Evolutionary conservation across 352 stramenopile species (phyloP).

Genomic region (Blastocystis sp.): DNA sequence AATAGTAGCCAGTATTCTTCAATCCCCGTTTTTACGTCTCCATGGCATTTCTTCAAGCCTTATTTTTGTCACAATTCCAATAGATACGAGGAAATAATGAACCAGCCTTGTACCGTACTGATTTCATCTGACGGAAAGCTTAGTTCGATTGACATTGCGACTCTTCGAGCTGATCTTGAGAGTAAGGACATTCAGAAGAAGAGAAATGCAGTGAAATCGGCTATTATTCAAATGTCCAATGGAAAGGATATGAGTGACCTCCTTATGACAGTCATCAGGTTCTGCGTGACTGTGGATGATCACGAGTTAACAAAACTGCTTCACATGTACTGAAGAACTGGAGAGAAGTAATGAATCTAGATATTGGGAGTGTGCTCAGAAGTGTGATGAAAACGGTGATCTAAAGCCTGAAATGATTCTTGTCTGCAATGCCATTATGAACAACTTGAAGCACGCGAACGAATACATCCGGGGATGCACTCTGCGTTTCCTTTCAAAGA

Average conservation of each 20-base stretch:
- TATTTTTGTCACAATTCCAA: slow-evolving; percentile 19
- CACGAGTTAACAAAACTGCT: slow-evolving; percentile 98
- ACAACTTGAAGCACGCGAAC: slow-evolving; percentile 98
- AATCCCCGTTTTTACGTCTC: slow-evolving; percentile 21
- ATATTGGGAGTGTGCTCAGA: slow-evolving; percentile 66
- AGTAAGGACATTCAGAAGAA: slow-evolving; percentile 71
- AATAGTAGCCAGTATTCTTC: background rate
- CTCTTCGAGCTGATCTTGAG: slow-evolving; percentile 63
- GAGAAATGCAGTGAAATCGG: slow-evolving; percentile 90
- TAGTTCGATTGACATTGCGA: slow-evolving; percentile 58
- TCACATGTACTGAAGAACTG: slow-evolving; percentile 87
- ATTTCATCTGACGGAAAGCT: slow-evolving; percentile 63
- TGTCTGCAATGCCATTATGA: slow-evolving; percentile 96
- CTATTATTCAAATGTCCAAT: slow-evolving; percentile 93
- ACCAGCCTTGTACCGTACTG: slow-evolving; percentile 55
- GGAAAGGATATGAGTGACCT: slow-evolving; percentile 93
- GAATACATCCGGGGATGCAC: slow-evolving; percentile 98
- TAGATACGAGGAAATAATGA: slow-evolving; percentile 20
- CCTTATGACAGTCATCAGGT: slow-evolving; percentile 99
- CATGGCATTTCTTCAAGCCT: background rate
- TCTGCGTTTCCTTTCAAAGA: slow-evolving; percentile 97
- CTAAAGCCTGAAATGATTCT: slow-evolving; percentile 98
- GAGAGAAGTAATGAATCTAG: background rate
- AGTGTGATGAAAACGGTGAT: slow-evolving; percentile 74
- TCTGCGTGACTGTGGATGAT: slow-evolving; percentile 96